A percentile compares a stretch with the other conserved stretches of the same genome.
These are phyloP conservation scores for Ganoderma boninense DNA, from an alignment of 1,284 basidiomycete species.

Conservation along the genomic window DNA sequence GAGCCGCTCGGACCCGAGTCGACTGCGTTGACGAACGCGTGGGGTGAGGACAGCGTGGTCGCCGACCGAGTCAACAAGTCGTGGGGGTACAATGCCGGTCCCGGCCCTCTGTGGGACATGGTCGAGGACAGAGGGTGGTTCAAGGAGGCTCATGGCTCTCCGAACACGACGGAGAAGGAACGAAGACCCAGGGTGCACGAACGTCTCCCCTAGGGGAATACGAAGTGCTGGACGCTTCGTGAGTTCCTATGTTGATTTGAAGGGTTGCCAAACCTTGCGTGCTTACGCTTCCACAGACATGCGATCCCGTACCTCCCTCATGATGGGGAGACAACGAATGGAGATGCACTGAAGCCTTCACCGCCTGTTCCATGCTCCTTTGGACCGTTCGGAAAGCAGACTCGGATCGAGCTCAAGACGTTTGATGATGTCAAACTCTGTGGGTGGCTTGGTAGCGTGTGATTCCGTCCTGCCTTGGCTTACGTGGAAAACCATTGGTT, in stretches of 20 bases:
- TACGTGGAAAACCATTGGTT: neutral
- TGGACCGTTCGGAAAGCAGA: slow-evolving; percentile 66
- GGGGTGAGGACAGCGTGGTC: slow-evolving; percentile 51
- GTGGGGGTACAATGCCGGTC: slow-evolving; percentile 75
- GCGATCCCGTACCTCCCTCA: slow-evolving; percentile 66
- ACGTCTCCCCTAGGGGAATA: slow-evolving; percentile 53
- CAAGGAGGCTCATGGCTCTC: slow-evolving; percentile 61
- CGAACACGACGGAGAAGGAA: slow-evolving; percentile 50
- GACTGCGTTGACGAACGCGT: slow-evolving; percentile 51
- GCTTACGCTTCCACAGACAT: slow-evolving; percentile 48
- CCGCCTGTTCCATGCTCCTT: slow-evolving; percentile 67
- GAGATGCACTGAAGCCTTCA: slow-evolving; percentile 56
- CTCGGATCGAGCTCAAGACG: slow-evolving; percentile 55
- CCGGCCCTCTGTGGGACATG: slow-evolving; percentile 78
- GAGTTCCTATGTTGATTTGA: slow-evolving; percentile 38
- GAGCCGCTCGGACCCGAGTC: slow-evolving; percentile 51
- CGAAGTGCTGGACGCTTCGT: slow-evolving; percentile 57
- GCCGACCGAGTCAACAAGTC: slow-evolving; percentile 63
- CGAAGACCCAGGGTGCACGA: slow-evolving; percentile 67
- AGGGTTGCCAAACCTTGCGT: neutral
- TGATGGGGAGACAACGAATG: slow-evolving; percentile 53
- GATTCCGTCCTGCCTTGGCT: neutral
- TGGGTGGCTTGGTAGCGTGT: slow-evolving; percentile 44
- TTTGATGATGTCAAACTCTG: slow-evolving; percentile 66
- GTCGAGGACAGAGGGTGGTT: slow-evolving; percentile 80